These are phyloP conservation scores for Stereum hirsutum DNA, from an alignment of 1,284 basidiomycete species.

Conservation along the genomic window DNA sequence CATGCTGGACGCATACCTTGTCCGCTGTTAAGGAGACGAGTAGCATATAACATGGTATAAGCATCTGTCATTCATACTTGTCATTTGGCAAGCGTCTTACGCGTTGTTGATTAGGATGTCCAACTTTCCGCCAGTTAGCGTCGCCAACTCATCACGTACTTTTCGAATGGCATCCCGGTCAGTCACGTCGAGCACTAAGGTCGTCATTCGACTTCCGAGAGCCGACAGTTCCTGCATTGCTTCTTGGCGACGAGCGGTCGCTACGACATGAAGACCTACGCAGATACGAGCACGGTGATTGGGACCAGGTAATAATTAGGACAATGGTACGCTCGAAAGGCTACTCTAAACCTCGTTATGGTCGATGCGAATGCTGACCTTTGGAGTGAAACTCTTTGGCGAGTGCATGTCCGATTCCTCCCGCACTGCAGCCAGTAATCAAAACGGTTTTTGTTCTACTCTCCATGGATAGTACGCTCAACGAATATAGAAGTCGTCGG, in stretches of 20 bases:
- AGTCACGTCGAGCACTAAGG: conserved; percentile 21
- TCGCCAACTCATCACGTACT: conserved; percentile 12
- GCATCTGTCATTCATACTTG: not conserved
- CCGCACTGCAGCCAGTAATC: conserved; percentile 15
- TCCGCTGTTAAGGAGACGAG: not conserved
- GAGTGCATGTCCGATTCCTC: conserved; percentile 17
- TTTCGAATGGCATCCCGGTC: conserved; percentile 12
- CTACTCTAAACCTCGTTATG: no score
- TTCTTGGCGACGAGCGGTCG: conserved; percentile 18
- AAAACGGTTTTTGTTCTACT: conserved; percentile 9
- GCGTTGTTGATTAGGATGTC: conserved; percentile 25
- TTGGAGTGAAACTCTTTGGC: conserved; percentile 14
- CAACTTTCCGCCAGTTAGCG: conserved; percentile 18
- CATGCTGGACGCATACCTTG: no score
- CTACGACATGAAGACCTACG: conserved; percentile 21
- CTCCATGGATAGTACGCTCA: no score
- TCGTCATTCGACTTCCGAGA: conserved; percentile 17
- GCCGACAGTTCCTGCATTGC: conserved; percentile 16
- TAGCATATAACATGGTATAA: not conserved
- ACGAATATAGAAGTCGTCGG: no score
- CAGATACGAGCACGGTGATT: not conserved
- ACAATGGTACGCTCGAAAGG: no score
- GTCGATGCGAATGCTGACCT: conserved; percentile 10
- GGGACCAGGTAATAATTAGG: not conserved
- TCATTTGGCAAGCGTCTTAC: conserved; percentile 12